phyloP scores from a whole-genome alignment of 2,329 filamentous ascomycete genomes.

The Alternaria hordeiaustralica region DNA sequence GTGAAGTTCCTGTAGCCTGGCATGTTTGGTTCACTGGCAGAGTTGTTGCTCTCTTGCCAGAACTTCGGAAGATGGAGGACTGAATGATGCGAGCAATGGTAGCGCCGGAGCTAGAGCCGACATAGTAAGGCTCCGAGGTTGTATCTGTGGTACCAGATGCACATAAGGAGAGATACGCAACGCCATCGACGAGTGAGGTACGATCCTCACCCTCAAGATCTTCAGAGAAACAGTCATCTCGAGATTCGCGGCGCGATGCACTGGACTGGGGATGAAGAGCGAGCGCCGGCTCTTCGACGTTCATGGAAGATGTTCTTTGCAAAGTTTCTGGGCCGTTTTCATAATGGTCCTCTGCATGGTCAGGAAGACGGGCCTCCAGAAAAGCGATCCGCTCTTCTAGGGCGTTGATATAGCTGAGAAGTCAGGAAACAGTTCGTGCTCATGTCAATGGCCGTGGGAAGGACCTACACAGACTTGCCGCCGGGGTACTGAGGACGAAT shows the following conservation, averaged over 20 bases:
- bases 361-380: conserved; percentile 33
- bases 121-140: conserved; percentile 32
- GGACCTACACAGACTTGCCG: conserved; percentile 32
- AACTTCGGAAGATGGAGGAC: conserved; percentile 29
- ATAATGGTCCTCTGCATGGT: conserved; percentile 34
- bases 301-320: not conserved
- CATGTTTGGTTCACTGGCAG: not conserved
- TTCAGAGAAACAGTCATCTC: conserved; percentile 16
- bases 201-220: conserved; percentile 28
- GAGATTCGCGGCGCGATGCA: conserved; percentile 5
- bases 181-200: conserved; percentile 33
- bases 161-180: conserved; percentile 37
- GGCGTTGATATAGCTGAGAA: conserved; percentile 31
- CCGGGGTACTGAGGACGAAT: conserved; percentile 36
- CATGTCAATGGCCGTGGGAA: not conserved
- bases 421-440: not conserved
- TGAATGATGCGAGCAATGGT: conserved; percentile 37
- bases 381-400: conserved; percentile 37
- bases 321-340: conserved; percentile 4
- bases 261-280: not conserved
- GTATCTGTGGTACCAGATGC: conserved; percentile 35
- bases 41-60: conserved; percentile 4
- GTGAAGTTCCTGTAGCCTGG: not conserved
- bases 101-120: conserved; percentile 37
- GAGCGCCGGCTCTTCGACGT: not conserved